Evolutionary conservation across 2,329 filamentous ascomycete genomes (phyloP).

Genomic region (Paecilomyces niveus): DNA sequence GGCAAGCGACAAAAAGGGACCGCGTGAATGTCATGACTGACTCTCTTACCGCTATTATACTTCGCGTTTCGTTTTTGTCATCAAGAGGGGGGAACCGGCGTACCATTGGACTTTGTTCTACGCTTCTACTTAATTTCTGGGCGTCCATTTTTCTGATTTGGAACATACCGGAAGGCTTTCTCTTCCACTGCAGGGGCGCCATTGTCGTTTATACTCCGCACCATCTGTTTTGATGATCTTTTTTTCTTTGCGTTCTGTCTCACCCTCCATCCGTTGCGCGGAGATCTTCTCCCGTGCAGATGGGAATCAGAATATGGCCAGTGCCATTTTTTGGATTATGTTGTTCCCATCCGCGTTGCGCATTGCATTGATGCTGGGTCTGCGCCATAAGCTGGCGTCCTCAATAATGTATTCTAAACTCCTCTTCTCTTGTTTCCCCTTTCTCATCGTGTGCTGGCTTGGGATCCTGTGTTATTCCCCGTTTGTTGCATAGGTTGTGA

Average conservation of each 20-base stretch:
- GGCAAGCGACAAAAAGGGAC: constrained; percentile 42
- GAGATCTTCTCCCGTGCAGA: neutral
- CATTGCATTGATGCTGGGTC: neutral
- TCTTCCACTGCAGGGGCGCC: constrained; percentile 3
- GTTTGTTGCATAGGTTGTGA: neutral
- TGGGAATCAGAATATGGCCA: neutral
- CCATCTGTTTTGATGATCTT: constrained; percentile 1
- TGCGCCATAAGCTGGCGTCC: neutral
- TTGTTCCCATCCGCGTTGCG: neutral
- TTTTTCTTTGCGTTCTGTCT: neutral
- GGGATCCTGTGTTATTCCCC: constrained; percentile 2
- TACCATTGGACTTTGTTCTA: constrained; percentile 4
- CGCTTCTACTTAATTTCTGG: constrained; percentile 5
- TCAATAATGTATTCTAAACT: neutral
- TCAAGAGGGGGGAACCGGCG: constrained; percentile 8
- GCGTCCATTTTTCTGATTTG: constrained; percentile 9
- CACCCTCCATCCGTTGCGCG: neutral
- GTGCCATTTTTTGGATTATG: constrained; percentile 4
- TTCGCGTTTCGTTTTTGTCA: constrained; percentile 7
- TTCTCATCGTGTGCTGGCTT: constrained; percentile 1
- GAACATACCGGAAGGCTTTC: constrained; percentile 16
- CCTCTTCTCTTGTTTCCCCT: constrained; percentile 1
- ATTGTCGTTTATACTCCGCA: constrained; percentile 5
- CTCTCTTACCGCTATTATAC: constrained; percentile 3
- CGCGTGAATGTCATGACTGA: constrained; percentile 14